Percentiles rank a stretch among this genome's conserved stretches.
Evolutionary conservation across 192 early-diverging fungal genomes (phyloP).

Genomic region (Borealophlyctis nickersoniae): DNA sequence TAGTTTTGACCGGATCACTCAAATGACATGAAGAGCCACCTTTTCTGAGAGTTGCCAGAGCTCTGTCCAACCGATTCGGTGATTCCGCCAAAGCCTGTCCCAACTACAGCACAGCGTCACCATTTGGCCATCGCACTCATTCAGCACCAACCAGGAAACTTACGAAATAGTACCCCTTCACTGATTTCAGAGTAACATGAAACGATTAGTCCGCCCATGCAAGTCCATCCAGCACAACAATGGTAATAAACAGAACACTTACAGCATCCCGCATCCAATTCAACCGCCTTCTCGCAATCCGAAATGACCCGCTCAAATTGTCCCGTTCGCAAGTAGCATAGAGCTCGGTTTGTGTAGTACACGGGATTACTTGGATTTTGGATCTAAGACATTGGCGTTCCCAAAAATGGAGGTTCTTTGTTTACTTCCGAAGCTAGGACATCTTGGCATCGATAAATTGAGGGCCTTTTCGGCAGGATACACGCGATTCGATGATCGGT

Average conservation of each 20-base stretch:
- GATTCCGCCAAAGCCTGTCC: slow-evolving; percentile 38
- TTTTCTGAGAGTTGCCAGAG: slow-evolving; percentile 10
- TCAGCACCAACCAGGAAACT: slow-evolving; percentile 20
- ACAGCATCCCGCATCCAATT: slow-evolving; percentile 62
- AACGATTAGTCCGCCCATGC: neutral
- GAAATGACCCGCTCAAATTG: slow-evolving; percentile 50
- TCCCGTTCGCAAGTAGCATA: slow-evolving; percentile 66
- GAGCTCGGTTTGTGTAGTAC: slow-evolving; percentile 83
- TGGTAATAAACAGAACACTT: slow-evolving; percentile 8
- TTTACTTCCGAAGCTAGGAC: neutral
- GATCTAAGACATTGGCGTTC: slow-evolving; percentile 49
- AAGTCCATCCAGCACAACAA: neutral
- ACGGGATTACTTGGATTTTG: slow-evolving; percentile 56
- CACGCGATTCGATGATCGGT: too few relatives aligned
- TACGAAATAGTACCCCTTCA: slow-evolving; percentile 71
- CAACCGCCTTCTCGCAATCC: slow-evolving; percentile 68
- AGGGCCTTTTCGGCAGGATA: too few relatives aligned
- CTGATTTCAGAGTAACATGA: slow-evolving; percentile 34
- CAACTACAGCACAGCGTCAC: slow-evolving; percentile 25
- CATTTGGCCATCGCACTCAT: too few relatives aligned
- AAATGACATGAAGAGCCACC: slow-evolving; percentile 6
- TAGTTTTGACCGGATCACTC: too few relatives aligned
- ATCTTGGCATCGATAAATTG: neutral
- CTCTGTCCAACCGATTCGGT: slow-evolving; percentile 11
- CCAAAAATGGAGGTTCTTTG: neutral